Evolutionary conservation across 2,329 filamentous ascomycete species (phyloP).

Genomic region (Graphilbum ipis-grandicollis): DNA sequence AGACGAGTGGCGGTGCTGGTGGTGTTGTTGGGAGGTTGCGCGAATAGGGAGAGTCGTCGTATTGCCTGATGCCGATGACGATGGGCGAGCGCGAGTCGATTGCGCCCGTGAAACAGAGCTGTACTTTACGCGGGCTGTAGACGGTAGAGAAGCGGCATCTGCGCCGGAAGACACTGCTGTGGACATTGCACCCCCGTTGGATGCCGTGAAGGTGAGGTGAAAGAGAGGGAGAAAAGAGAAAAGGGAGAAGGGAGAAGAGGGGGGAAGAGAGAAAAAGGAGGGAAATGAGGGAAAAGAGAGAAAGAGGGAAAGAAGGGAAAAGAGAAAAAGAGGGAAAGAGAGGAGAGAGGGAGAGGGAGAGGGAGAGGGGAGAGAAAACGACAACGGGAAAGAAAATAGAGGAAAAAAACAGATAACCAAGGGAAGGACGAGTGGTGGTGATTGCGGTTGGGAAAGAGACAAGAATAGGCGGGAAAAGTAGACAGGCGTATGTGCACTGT

Average conservation of each 20-base stretch:
- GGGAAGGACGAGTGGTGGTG: no score
- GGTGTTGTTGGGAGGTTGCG: conserved; percentile 10
- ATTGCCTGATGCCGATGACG: conserved; percentile 12
- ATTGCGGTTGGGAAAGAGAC: no score
- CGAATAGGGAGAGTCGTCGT: conserved; percentile 7
- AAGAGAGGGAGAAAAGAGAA: conserved; percentile 1
- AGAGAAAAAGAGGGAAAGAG: background rate
- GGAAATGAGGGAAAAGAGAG: no score
- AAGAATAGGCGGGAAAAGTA: background rate
- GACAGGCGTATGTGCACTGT: no score
- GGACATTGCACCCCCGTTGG: conserved; percentile 14
- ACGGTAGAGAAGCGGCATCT: conserved; percentile 14
- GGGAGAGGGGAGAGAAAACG: background rate
- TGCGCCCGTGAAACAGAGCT: conserved; percentile 15
- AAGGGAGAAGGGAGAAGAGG: background rate
- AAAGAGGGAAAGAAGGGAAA: no score
- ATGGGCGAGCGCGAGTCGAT: conserved; percentile 19
- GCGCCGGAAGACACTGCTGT: conserved; percentile 16
- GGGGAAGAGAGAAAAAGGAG: no score
- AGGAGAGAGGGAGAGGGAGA: background rate
- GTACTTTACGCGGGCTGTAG: conserved; percentile 14
- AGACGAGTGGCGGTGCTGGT: conserved; percentile 8
- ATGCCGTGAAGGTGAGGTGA: conserved; percentile 1
- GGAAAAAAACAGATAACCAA: background rate
- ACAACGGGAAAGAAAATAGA: background rate